phyloP scores from a whole-genome alignment of 2,329 filamentous ascomycete genomes.

The Eutypa lata region DNA sequence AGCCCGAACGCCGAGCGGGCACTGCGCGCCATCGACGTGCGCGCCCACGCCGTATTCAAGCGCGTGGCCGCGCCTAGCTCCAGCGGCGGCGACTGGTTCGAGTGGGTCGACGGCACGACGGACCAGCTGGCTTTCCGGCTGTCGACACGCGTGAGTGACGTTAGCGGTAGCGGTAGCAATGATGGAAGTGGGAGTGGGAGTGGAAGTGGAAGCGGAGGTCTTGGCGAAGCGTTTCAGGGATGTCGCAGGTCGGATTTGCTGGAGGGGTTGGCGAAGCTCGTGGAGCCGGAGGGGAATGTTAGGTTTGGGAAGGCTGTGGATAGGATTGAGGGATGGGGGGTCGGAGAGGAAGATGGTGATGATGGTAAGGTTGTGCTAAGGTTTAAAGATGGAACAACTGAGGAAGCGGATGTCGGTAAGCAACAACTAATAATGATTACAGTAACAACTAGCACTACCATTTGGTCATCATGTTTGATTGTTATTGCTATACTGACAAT shows the following conservation, averaged over 20 bases:
- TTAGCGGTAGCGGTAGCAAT: too few species aligned
- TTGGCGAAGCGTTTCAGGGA: slow-evolving; percentile 37
- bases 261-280: slow-evolving; percentile 32
- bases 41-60: slow-evolving; percentile 36
- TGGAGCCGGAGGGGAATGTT: slow-evolving; percentile 23
- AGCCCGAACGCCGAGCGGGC: slow-evolving; percentile 31
- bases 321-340: slow-evolving; percentile 18
- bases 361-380: slow-evolving; percentile 19
- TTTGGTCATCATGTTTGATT: too few species aligned
- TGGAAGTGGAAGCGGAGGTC: neutral
- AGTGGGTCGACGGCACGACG: slow-evolving; percentile 37
- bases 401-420: slow-evolving; percentile 31
- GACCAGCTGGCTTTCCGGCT: slow-evolving; percentile 32
- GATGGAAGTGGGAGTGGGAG: too few species aligned
- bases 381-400: slow-evolving; percentile 30
- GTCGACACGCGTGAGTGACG: slow-evolving; percentile 29
- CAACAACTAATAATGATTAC: too few species aligned
- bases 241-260: slow-evolving; percentile 38
- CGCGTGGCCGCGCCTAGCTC: slow-evolving; percentile 30
- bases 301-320: slow-evolving; percentile 32
- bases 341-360: slow-evolving; percentile 7
- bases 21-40: slow-evolving; percentile 23
- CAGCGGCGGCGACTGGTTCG: slow-evolving; percentile 40
- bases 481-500: neutral
- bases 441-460: too few species aligned